Evolutionary conservation across 371 early-diverging fungal species (phyloP), one percentile per base, ranked within the genome.

Genomic region (Syncephalis fuscata): DNA sequence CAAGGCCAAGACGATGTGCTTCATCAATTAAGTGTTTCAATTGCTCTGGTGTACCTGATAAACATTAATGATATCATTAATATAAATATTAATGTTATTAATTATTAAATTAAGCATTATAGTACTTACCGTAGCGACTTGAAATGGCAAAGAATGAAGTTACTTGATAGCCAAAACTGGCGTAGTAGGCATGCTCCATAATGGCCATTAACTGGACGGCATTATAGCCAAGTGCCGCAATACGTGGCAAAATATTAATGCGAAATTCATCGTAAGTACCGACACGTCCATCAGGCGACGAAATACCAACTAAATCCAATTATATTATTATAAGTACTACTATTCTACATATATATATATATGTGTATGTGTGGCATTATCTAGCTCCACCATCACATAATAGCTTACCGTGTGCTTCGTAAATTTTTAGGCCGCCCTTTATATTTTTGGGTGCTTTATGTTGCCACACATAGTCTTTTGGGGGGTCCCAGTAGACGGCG

Each of bases 101-200:
- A 44, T 44, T 22, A 4, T 2, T 32, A 32, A 32, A 4, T 32
- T 11, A 32, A 32, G 15, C 67, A 61, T 32, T 7, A 11, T 32
- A 32, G 32, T 32, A 4, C 4, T 32, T 32, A 32, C 95, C 96
- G 54, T 81, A 95, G 14, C 96, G 81, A 53, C 80, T 80, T 26
- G 89, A 82, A 22, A 80, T 78, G 9, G 93, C 90, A 63, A 86
- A 96, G 62, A 93, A 94, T 48, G 77, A 85, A 25, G 95, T 91
- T 39, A 96, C 92, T 61, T 96, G 95, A 60, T 96, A 96, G 1
- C 96, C 96, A 58, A 95, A 95, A 8, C 82, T 82, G 32, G 93
- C 96, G 58, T 94, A 96, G 63, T 96, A 96, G n/a, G 94, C 92
- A 54, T 96, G 96, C 62, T 96, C 96, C 93, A 92, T 92, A 39